Percentiles rank a stretch among this genome's conserved stretches.
Conservation (phyloP, 129 eudicot genomes). For the Oenanthe sinensis region DNA sequence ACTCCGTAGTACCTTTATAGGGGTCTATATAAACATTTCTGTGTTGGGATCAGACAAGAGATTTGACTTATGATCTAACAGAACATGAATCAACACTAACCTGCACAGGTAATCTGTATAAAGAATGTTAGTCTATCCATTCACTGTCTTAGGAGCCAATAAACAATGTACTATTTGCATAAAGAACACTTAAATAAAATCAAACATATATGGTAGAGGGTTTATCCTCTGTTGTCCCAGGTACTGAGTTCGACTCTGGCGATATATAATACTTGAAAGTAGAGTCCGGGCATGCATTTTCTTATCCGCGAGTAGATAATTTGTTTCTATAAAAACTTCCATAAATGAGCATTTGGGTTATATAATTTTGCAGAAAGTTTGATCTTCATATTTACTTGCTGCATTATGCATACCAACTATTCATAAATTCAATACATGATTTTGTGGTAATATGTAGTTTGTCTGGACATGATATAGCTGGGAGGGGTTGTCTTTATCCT, state of each 20-base stretch:
- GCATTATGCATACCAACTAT: neutral
- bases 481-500: slow-evolving; percentile 6
- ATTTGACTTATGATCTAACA: slow-evolving; percentile 23
- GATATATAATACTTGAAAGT: neutral
- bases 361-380: neutral
- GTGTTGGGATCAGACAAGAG: slow-evolving; percentile 11
- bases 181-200: neutral
- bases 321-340: neutral
- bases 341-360: neutral
- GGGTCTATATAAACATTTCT: neutral
- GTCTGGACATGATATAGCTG: slow-evolving; percentile 6
- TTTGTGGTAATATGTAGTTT: neutral
- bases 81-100: neutral
- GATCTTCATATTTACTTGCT: too few species aligned
- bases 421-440: neutral
- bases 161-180: neutral
- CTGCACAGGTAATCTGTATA: neutral
- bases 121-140: neutral
- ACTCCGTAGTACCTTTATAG: neutral
- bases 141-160: neutral
- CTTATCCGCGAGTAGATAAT: too few species aligned
- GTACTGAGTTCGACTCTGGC: too few species aligned
- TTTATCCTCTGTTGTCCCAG: too few species aligned
- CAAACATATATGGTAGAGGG: too few species aligned
- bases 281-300: neutral